Evolutionary conservation across 2,329 filamentous ascomycete species (phyloP), one percentile per base, ranked within the genome.

Genomic region (Botrytis elliptica): DNA sequence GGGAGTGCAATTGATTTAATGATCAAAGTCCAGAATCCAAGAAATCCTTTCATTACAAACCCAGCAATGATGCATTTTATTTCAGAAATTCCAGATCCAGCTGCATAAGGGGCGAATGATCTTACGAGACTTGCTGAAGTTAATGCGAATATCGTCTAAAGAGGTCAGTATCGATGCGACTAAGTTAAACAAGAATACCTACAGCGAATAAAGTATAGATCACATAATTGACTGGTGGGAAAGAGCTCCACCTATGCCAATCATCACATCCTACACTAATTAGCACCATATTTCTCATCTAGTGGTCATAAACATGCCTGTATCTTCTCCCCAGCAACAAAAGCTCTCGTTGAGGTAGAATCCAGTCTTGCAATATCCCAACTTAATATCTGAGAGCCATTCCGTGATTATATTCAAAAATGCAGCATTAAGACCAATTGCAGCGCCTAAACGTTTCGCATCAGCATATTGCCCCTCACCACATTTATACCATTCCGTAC

Each of bases 41-140:
- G 87, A 80, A 99, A 99, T 0, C 95, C 96, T 83, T 98, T 98
- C 96, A 99, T 99, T 68, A 98, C 93, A 81, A 99, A 99, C 4
- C 96, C 96, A 7, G 95, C 96, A 80, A 99, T 97, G 81, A 99
- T 98, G 83, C 94, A 97, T 83, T 99, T 99, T 87, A 99, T 99
- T 84, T 99, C 96, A 20, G 94, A 98, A 74, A 99, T 99, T 59
- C 96, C 96, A 20, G 94, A 97, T 25, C 96, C 96, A 49, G 96
- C 96, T 18, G 96, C 96, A 82, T 99, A 99, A 0, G 96, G 96
- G 7, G 96, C 95, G 83, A 96, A 98, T 1, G 90, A 90, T 81
- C 94, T 96, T 80, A 99, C 96, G 59, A 99, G 86, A 55, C 88
- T 90, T 0, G 95, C 95, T 3, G 95, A 91, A 5, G 91, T 91